A percentile compares a stretch with the other conserved stretches of the same genome.
Conservation (phyloP, 1,139 yeast species). For the Lodderomyces metapsilosis region DNA sequence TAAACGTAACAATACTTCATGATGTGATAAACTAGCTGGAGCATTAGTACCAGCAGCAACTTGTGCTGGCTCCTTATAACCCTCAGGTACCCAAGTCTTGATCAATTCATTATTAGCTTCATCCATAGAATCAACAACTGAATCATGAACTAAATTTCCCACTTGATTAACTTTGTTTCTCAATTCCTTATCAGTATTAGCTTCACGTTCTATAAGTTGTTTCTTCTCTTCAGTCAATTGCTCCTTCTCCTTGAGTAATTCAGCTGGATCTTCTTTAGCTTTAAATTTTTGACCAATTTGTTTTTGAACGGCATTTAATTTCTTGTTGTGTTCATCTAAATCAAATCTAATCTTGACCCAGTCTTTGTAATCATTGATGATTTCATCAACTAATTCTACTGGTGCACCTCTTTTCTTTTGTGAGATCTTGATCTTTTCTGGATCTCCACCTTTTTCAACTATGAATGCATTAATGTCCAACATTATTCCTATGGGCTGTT, state of each 20-base stretch:
- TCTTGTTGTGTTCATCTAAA: conserved; percentile 85
- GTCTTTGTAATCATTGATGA: conserved; percentile 81
- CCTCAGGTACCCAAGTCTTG: conserved; percentile 80
- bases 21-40: conserved; percentile 86
- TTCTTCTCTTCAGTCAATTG: conserved; percentile 68
- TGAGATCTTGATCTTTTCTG: conserved; percentile 80
- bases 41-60: conserved; percentile 72
- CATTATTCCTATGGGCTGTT: conserved; percentile 46
- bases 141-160: conserved; percentile 91
- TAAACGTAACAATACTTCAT: conserved; percentile 87
- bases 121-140: conserved; percentile 82
- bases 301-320: conserved; percentile 83
- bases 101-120: conserved; percentile 90
- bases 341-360: conserved; percentile 95
- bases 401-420: conserved; percentile 94
- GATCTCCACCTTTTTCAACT: conserved; percentile 95
- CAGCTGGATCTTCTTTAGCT: conserved; percentile 92
- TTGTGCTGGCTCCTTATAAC: conserved; percentile 53
- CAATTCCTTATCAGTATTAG: conserved; percentile 72
- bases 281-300: conserved; percentile 90
- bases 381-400: conserved; percentile 94
- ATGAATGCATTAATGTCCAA: conserved; percentile 88
- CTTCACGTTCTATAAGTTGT: conserved; percentile 63
- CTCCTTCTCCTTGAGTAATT: conserved; percentile 78
- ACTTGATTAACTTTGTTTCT: conserved; percentile 80